Evolutionary conservation across 331 rosid genomes (phyloP), one percentile per base, ranked within the genome.

Genomic region (Pyracantha coccinea): DNA sequence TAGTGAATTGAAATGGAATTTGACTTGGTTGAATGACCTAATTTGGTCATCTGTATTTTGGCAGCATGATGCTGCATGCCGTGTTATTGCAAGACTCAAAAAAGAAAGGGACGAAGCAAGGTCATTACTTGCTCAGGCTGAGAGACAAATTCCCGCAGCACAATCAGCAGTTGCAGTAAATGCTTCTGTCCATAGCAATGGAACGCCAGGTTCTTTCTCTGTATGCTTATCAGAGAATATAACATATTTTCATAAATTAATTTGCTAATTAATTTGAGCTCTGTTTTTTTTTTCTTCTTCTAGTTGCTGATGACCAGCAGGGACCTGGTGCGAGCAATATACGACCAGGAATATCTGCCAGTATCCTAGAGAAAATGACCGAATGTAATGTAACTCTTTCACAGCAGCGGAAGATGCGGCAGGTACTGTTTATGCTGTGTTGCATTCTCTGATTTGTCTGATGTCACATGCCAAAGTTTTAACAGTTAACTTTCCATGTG

Each of bases 61-160:
- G 55, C 69, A 95, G 99, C 99, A 95, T 83, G 99, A 95, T 92
- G 99, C 99, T 73, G 99, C 99, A 24, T 95, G 99, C 80, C 97
- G 99, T 47, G 97, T 95, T 76, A 95, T 95, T 85, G 97, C 97
- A 44, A 90, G 99, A 63, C 96, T 95, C 59, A 92, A 86, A 73
- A 95, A 92, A 78, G 97, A 95, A 87, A 81, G 97, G 68, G 99
- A 95, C 63, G 99, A 95, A 63, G 96, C 99, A 57, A 88, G 97
- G 87, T 82, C 90, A 54, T 77, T 90, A 29, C 97, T 95, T 79
- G 97, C 99, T 66, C 97, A 81, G 85, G 93, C 97, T 41, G 97
- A 95, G 44, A 89, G 96, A 74, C 93, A 90, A 74, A 76, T 82
- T 66, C 92, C 97, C n/a, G 52, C 80, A 50, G 71, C 88, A 55